phyloP scores from a whole-genome alignment of 441 rosid genomes.

The Dalechampia spathulata region DNA sequence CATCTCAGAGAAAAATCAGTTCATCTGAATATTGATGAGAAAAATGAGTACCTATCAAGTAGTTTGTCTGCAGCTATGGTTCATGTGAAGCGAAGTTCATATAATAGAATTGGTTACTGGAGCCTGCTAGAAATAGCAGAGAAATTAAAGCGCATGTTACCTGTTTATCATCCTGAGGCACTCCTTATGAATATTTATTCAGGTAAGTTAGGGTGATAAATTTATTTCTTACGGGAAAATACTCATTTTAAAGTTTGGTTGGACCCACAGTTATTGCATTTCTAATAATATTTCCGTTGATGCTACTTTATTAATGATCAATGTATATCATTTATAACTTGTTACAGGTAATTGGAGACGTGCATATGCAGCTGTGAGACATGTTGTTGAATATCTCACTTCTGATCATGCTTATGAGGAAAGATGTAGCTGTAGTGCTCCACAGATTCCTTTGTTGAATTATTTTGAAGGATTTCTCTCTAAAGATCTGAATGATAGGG shows the following conservation, averaged over 20 bases:
- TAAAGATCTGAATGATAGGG: constrained; percentile 39
- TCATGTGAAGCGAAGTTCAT: constrained; percentile 27
- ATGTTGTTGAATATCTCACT: constrained; percentile 58
- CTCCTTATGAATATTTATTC: constrained; percentile 70
- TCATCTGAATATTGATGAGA: constrained; percentile 21
- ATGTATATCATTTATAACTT: constrained; percentile 37
- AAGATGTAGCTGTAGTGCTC: constrained; percentile 31
- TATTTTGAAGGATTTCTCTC: constrained; percentile 64
- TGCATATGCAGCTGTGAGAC: constrained; percentile 67
- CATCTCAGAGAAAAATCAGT: constrained; percentile 22
- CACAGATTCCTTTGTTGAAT: constrained; percentile 56
- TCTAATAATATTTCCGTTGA: too few relatives aligned
- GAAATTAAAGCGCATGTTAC: constrained; percentile 52
- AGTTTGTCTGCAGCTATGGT: constrained; percentile 25
- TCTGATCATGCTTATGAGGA: constrained; percentile 36
- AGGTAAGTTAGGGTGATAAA: constrained; percentile 41
- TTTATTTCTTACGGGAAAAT: constrained; percentile 11
- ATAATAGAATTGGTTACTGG: constrained; percentile 30
- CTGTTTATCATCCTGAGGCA: constrained; percentile 74
- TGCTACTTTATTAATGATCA: too few relatives aligned
- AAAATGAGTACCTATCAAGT: constrained; percentile 25
- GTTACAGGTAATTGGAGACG: constrained; percentile 92
- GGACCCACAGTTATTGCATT: neutral
- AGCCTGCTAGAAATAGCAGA: constrained; percentile 55
- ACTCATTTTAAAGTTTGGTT: neutral